These are phyloP conservation scores for Neurospora sp. DNA, from an alignment of 495 filamentous ascomycete species.

Conservation along the genomic window DNA sequence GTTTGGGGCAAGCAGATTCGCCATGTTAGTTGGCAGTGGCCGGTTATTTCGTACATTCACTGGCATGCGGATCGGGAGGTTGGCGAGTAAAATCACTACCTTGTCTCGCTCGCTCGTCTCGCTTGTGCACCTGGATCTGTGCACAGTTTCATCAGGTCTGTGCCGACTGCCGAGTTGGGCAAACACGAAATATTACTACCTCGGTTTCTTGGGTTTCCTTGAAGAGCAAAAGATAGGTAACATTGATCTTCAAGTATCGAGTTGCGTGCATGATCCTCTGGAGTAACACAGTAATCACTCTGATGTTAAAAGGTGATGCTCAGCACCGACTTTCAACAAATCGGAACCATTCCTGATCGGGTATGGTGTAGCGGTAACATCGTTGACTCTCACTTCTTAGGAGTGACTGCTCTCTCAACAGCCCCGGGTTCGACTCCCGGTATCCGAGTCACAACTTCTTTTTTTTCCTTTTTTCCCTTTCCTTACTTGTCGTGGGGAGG, in stretches of 20 bases:
- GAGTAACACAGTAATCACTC: background rate
- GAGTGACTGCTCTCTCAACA: background rate
- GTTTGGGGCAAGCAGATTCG: slow-evolving; percentile 40
- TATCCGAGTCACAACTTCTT: background rate
- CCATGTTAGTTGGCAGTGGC: slow-evolving; percentile 36
- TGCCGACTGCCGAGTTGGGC: background rate
- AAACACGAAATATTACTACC: background rate
- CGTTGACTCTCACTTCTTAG: background rate
- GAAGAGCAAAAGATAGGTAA: background rate
- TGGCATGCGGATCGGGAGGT: slow-evolving; percentile 42
- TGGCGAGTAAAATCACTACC: slow-evolving; percentile 28
- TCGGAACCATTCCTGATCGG: background rate
- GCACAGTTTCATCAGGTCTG: background rate
- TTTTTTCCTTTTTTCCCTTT: background rate
- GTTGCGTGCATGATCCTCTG: background rate
- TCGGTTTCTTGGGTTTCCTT: background rate
- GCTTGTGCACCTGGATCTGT: background rate
- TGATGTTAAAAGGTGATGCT: background rate
- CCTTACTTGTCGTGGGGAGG: too few species aligned
- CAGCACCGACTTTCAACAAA: background rate
- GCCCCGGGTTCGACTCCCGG: background rate
- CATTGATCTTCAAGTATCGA: background rate
- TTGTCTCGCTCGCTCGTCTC: background rate
- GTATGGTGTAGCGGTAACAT: background rate
- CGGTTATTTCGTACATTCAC: slow-evolving; percentile 34